A percentile compares a stretch with the other conserved stretches of the same genome.
Conservation (phyloP, 352 stramenopile genomes). For the Globisporangium lucens region DNA sequence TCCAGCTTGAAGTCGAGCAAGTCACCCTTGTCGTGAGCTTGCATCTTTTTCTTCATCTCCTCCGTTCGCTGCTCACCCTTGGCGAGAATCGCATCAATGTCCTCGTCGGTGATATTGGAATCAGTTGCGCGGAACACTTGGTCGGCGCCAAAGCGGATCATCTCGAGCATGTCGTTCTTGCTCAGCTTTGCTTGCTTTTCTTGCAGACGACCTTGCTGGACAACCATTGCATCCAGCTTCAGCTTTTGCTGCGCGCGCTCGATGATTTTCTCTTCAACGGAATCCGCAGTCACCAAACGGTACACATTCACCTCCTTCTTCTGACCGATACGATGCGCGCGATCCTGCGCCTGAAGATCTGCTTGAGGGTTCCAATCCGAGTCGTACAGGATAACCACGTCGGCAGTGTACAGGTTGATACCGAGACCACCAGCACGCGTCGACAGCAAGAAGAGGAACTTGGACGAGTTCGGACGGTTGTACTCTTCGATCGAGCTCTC, state of each 20-base stretch:
- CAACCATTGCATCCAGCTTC: conserved; percentile 85
- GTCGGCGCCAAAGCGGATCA: conserved; percentile 97
- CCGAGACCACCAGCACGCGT: conserved; percentile 96
- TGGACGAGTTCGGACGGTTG: conserved; percentile 94
- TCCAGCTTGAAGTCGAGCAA: conserved; percentile 92
- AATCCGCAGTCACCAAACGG: conserved; percentile 93
- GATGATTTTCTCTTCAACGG: conserved; percentile 99
- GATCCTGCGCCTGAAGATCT: conserved; percentile 94
- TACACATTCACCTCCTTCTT: conserved; percentile 98
- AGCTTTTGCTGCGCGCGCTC: conserved; percentile 98
- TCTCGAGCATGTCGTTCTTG: conserved; percentile 96
- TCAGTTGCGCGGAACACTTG: conserved; percentile 97
- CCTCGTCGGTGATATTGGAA: conserved; percentile 96
- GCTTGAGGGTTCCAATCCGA: conserved; percentile 98
- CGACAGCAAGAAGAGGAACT: conserved; percentile 98
- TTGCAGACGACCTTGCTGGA: conserved; percentile 82
- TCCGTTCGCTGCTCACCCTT: conserved; percentile 84
- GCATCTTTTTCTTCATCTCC: conserved; percentile 88
- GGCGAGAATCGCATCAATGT: conserved; percentile 97
- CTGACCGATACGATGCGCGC: conserved; percentile 97
- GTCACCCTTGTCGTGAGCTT: conserved; percentile 82
- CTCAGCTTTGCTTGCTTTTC: conserved; percentile 91
- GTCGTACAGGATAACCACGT: conserved; percentile 99
- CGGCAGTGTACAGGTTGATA: conserved; percentile 98
- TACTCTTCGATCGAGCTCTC: conserved; percentile 91